Percentiles rank a stretch among this genome's conserved stretches.
Conservation (phyloP, 129 eudicot genomes). For the Artemisia annua region DNA sequence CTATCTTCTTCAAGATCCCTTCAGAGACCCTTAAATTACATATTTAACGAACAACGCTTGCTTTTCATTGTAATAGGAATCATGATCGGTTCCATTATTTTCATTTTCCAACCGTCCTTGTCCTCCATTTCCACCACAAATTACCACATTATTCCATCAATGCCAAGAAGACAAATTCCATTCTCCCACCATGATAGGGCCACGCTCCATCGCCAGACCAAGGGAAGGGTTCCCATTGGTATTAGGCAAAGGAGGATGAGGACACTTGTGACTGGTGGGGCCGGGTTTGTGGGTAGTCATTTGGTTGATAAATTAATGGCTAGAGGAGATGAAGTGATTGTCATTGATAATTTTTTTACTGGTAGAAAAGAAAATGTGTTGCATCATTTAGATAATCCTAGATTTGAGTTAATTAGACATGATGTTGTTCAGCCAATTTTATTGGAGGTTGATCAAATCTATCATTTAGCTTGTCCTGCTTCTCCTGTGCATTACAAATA, state of each 20-base stretch:
- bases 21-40: slow-evolving; percentile 49
- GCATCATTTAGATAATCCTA: slow-evolving; percentile 64
- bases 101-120: slow-evolving; percentile 57
- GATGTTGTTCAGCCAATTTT: slow-evolving; percentile 83
- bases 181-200: slow-evolving; percentile 22
- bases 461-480: slow-evolving; percentile 86
- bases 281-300: slow-evolving; percentile 85
- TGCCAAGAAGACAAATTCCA: slow-evolving; percentile 21
- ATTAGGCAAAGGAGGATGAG: slow-evolving; percentile 51
- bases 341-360: slow-evolving; percentile 77
- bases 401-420: slow-evolving; percentile 79
- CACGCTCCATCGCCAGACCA: neutral
- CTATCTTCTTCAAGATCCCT: slow-evolving; percentile 44
- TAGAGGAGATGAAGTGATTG: slow-evolving; percentile 82
- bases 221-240: slow-evolving; percentile 52
- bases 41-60: slow-evolving; percentile 62
- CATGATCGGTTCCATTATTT: slow-evolving; percentile 66
- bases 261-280: slow-evolving; percentile 77
- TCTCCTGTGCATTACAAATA: slow-evolving; percentile 86
- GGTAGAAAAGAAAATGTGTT: slow-evolving; percentile 76
- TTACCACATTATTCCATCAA: slow-evolving; percentile 15
- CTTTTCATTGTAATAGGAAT: slow-evolving; percentile 70
- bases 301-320: slow-evolving; percentile 67
- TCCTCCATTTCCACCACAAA: slow-evolving; percentile 27
- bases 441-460: slow-evolving; percentile 88